phyloP scores from a whole-genome alignment of 202 grass and related monocot species.

The Hordeum pubiflorum region DNA sequence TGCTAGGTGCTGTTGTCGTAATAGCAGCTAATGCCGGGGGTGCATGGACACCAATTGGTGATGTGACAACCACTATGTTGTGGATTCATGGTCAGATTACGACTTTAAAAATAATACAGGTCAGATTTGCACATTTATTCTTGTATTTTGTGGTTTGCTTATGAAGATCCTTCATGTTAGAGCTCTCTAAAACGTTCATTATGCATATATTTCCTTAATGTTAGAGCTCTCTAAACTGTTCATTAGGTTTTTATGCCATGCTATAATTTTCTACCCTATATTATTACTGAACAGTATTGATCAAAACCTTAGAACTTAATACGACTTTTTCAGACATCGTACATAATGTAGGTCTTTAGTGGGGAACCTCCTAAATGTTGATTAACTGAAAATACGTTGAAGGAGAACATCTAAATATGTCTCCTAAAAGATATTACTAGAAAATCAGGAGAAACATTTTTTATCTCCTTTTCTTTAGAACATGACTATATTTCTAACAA shows the following conservation, averaged over 20 bases:
- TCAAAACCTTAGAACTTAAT: not conserved
- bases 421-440: not conserved
- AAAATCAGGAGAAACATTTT: not conserved
- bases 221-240: not conserved
- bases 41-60: slow-evolving; percentile 98
- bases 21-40: slow-evolving; percentile 96
- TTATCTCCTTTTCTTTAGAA: not conserved
- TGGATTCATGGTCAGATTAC: slow-evolving; percentile 96
- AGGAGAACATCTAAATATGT: slow-evolving; percentile 16
- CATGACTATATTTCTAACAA: not conserved
- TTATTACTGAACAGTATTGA: not conserved
- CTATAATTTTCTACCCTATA: not conserved
- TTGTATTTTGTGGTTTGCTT: slow-evolving; percentile 1
- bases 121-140: slow-evolving; percentile 27
- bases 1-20: slow-evolving; percentile 90
- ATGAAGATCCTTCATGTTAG: not conserved
- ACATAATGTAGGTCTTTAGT: not conserved
- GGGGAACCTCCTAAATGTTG: not conserved
- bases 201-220: not conserved
- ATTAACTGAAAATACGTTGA: not conserved
- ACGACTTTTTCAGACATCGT: not conserved
- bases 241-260: not conserved
- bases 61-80: slow-evolving; percentile 97
- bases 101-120: slow-evolving; percentile 76
- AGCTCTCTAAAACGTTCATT: not conserved